Base-by-base conservation (phyloP, 2,329 filamentous ascomycete species). In the Nigrograna mackinnonii region DNA sequence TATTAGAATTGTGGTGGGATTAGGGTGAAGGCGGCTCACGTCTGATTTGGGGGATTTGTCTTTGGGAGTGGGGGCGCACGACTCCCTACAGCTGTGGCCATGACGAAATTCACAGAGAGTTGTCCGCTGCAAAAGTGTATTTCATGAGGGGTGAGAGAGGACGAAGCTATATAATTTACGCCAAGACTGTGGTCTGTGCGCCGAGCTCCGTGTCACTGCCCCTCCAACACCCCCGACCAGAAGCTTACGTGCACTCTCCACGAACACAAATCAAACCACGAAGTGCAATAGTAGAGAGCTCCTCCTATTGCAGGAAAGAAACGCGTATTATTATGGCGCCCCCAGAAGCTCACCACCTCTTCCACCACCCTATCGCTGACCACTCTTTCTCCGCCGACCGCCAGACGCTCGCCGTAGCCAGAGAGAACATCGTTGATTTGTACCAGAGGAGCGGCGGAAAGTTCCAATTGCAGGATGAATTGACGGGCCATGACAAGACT, bases 341-440 rank as follows among this genome's bases (percentile, higher is more conserved):
- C 46, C 89, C 91, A 53, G 89, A 97, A 79, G 88, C 95, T 45
- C 90, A 97, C 74, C 91, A 97, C 66, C 86, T 99, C 55, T 99
- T 99, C 77, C 91, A 97, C 76, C 84, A 87, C 58, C 91, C 92
- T 49, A 96, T 99, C 66, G 89, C 90, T 55, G 94, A 99, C 78
- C 94, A 99, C 73, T 96, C 92, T 44, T 99, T 99, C 82, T 96
- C 91, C 53, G 85, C 90, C 50, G 94, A 99, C 74, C 89, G 85
- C 67, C 78, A 85, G 69, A 91, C 87, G 20, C 81, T 99, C 44
- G 94, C 94, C 44, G 91, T 99, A 44, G 89, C 92, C 51, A 87
- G 90, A 60, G 92, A 97, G 68, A 91, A 86, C 64, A 82, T 84
- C 56, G 86, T 99, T 62, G 91, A 96, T 77, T 84, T 99, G 31